These are phyloP conservation scores for Acanthamoeba lenticulata DNA, from an alignment of 208 protist genomes.

Conservation along the genomic window DNA sequence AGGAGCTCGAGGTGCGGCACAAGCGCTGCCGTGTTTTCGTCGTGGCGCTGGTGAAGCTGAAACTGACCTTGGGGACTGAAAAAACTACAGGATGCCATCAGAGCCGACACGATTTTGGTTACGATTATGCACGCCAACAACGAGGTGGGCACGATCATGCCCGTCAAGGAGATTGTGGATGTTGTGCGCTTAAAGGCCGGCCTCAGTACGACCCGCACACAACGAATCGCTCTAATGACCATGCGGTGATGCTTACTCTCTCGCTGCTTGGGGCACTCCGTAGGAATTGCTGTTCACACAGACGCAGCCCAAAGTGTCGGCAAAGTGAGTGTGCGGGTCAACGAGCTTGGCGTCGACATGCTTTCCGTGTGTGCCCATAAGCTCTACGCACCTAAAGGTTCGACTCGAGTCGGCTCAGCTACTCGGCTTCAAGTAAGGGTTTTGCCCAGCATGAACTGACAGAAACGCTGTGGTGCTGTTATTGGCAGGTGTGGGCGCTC, in stretches of 20 bases:
- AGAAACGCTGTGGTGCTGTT: background rate
- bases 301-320: constrained; percentile 86
- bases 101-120: constrained; percentile 88
- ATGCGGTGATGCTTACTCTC: background rate
- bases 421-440: background rate
- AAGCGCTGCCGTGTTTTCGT: too few species aligned
- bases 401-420: background rate
- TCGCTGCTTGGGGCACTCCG: background rate
- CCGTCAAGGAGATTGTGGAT: constrained; percentile 88
- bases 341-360: constrained; percentile 78
- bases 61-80: background rate
- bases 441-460: too few species aligned
- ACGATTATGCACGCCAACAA: constrained; percentile 97
- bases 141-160: constrained; percentile 93
- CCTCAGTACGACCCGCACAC: background rate
- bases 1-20: background rate
- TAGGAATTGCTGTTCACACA: constrained; percentile 90
- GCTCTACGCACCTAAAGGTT: constrained; percentile 69
- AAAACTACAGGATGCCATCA: background rate
- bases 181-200: constrained; percentile 32
- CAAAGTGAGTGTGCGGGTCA: constrained; percentile 81
- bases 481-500: constrained; percentile 8
- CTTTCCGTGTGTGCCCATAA: constrained; percentile 85
- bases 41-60: background rate
- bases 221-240: background rate